Percentiles rank a stretch among this genome's conserved stretches.
phyloP scores from a whole-genome alignment of 179 eudicot genomes.

The Heliamphora pulchella region DNA sequence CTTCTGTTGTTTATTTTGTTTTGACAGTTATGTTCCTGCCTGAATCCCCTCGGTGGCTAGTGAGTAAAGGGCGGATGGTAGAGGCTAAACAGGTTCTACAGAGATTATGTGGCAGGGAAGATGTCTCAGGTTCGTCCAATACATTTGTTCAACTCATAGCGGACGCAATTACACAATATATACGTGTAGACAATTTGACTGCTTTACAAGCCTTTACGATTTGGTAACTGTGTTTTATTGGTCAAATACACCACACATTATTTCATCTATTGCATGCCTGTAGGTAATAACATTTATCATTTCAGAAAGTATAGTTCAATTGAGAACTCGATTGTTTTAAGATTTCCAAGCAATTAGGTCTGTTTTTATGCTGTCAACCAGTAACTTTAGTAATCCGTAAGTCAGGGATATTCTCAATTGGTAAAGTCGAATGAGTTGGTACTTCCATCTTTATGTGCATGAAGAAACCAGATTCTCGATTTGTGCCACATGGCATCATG shows the following conservation, averaged over 20 bases:
- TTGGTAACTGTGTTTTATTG: no score
- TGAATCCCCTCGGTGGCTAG: slow-evolving; percentile 91
- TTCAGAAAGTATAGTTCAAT: background rate
- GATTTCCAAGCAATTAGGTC: background rate
- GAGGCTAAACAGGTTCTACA: slow-evolving; percentile 78
- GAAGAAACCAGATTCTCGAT: no score
- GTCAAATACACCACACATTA: no score
- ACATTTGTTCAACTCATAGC: background rate
- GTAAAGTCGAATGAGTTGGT: no score
- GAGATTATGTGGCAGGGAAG: slow-evolving; percentile 60
- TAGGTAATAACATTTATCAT: background rate
- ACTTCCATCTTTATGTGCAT: no score
- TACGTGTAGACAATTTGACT: no score
- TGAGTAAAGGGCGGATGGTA: slow-evolving; percentile 70
- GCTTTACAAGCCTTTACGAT: no score
- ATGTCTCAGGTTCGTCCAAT: slow-evolving; percentile 55
- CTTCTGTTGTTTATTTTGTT: slow-evolving; percentile 48
- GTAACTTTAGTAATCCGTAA: background rate
- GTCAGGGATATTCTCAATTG: no score
- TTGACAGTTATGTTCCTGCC: slow-evolving; percentile 54
- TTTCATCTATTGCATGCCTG: no score
- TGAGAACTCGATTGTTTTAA: background rate
- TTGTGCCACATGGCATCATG: no score
- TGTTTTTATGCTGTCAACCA: background rate
- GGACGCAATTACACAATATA: background rate